These are phyloP conservation scores for Leishmania lainsoni DNA, from an alignment of 208 protist genomes.

Conservation along the genomic window DNA sequence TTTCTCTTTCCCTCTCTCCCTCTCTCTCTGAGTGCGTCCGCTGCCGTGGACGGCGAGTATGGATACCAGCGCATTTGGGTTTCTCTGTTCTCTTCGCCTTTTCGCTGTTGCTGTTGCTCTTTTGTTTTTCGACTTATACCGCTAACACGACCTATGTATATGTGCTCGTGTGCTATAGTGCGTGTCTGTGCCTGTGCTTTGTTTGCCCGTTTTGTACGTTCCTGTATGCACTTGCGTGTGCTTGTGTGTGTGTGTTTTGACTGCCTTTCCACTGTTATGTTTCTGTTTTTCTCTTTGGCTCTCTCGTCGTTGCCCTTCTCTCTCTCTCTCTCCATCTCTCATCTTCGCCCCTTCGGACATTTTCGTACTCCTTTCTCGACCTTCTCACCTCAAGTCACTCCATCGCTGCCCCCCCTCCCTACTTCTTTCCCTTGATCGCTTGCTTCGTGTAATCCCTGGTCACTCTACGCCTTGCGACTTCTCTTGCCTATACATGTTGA, in stretches of 20 bases:
- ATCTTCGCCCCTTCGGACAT: not conserved
- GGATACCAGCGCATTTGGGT: not conserved
- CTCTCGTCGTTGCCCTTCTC: not conserved
- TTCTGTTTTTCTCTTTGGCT: conserved; percentile 2
- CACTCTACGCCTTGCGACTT: not conserved
- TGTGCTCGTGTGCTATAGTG: not conserved
- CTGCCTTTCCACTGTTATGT: conserved; percentile 18
- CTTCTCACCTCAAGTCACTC: not conserved
- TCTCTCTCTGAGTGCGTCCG: not conserved
- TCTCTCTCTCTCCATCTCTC: conserved; percentile 15
- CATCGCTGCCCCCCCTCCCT: not conserved
- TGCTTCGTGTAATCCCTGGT: not conserved
- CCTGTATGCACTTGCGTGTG: not conserved
- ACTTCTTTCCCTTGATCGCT: not conserved
- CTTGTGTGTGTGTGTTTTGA: conserved; percentile 1
- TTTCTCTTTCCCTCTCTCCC: not conserved
- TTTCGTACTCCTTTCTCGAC: not conserved
- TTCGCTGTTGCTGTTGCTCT: not conserved
- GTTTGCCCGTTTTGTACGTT: not conserved
- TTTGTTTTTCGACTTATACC: not conserved
- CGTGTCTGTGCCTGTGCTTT: not conserved
- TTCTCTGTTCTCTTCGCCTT: not conserved
- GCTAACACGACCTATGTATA: not conserved
- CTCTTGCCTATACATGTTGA: too few relatives aligned
- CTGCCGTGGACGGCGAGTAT: not conserved